Evolutionary conservation across 371 early-diverging fungal genomes (phyloP).

Genomic region (Apophysomyces ossiformis): DNA sequence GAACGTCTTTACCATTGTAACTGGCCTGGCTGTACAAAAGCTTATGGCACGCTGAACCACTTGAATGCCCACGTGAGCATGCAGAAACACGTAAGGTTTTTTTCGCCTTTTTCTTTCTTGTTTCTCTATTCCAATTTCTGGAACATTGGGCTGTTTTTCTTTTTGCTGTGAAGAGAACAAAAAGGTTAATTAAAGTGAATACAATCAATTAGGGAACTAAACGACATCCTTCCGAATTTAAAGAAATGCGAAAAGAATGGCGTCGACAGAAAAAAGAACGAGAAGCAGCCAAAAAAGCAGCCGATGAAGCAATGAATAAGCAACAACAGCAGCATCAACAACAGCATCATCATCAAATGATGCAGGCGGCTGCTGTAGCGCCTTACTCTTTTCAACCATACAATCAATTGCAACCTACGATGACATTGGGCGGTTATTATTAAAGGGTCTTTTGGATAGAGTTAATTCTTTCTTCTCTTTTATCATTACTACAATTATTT

Average conservation of each 20-base stretch:
- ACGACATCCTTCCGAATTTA: conserved; percentile 61
- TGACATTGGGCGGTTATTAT: conserved; percentile 19
- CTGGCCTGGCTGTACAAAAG: conserved; percentile 66
- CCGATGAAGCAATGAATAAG: conserved; percentile 42
- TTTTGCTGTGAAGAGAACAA: background rate
- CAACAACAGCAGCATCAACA: conserved; percentile 22
- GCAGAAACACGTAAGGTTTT: conserved; percentile 68
- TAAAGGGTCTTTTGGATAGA: conserved; percentile 1
- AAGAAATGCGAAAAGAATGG: conserved; percentile 65
- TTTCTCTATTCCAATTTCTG: background rate
- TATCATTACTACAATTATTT: background rate
- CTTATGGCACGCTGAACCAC: conserved; percentile 77
- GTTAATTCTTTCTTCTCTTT: conserved; percentile 1
- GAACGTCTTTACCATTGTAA: conserved; percentile 72
- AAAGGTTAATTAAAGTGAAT: background rate
- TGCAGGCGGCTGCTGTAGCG: conserved; percentile 20
- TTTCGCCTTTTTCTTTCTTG: too few relatives aligned
- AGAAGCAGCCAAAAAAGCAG: conserved; percentile 39
- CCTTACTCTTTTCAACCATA: conserved; percentile 16
- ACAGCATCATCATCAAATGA: conserved; percentile 19
- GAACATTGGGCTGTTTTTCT: background rate
- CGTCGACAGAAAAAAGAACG: conserved; percentile 56
- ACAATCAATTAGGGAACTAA: conserved; percentile 37
- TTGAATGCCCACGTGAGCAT: conserved; percentile 75
- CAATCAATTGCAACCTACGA: conserved; percentile 22